A percentile compares a stretch with the other conserved stretches of the same genome.
phyloP scores from a whole-genome alignment of 1,139 yeast genomes.

The Yamadazyma sp. region DNA sequence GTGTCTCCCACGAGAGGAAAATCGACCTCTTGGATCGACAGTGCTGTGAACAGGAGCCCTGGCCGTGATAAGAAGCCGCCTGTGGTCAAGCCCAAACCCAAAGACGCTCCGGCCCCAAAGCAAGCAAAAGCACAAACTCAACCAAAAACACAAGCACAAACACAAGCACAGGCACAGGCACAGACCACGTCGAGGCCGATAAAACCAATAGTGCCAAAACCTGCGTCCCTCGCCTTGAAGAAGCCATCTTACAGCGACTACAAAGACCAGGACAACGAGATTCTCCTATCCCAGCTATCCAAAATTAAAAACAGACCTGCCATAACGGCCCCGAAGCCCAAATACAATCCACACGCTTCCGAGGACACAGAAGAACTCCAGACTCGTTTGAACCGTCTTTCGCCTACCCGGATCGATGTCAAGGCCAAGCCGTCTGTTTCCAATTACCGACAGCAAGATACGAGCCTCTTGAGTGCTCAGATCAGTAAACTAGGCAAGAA shows the following conservation, averaged over 20 bases:
- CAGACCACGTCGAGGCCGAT: neutral
- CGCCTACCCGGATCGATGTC: constrained; percentile 2
- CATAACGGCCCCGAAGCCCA: constrained; percentile 17
- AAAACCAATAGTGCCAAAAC: constrained; percentile 3
- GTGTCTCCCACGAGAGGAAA: constrained; percentile 9
- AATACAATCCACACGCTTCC: constrained; percentile 10
- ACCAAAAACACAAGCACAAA: neutral
- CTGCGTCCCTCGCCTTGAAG: neutral
- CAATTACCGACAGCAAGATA: constrained; percentile 8
- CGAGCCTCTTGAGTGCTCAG: constrained; percentile 4
- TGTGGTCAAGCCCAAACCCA: constrained; percentile 3
- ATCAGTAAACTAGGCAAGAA: constrained; percentile 9
- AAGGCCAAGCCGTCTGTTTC: constrained; percentile 4
- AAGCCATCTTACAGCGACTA: constrained; percentile 17
- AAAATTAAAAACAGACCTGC: constrained; percentile 12
- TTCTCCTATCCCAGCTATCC: constrained; percentile 13
- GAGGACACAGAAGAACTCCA: constrained; percentile 24
- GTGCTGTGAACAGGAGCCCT: constrained; percentile 15
- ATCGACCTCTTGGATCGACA: constrained; percentile 14
- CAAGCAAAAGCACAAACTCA: neutral
- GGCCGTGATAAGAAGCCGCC: constrained; percentile 5
- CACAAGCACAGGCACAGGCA: no score
- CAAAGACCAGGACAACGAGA: constrained; percentile 12
- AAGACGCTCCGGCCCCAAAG: neutral
- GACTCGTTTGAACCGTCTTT: constrained; percentile 21